These are phyloP conservation scores for Nitzschia inconspicua DNA, from an alignment of 108 stramenopile species.

Conservation along the genomic window DNA sequence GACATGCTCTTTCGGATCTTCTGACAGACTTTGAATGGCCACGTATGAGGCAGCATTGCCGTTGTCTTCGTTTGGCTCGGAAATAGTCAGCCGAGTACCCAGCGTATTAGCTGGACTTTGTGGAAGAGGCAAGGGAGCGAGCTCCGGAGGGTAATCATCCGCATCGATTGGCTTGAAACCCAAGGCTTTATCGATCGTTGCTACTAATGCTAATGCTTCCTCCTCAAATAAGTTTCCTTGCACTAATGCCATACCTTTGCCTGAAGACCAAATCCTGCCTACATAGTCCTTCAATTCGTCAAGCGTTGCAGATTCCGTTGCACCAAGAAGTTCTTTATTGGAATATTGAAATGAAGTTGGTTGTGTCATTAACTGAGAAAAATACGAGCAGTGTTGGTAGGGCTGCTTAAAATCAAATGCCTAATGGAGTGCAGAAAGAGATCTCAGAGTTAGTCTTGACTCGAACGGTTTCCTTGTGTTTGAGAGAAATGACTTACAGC, in stretches of 20 bases:
- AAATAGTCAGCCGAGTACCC: constrained; percentile 45
- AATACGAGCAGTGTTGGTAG: constrained; percentile 72
- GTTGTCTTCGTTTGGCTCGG: constrained; percentile 78
- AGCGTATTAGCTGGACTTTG: constrained; percentile 1
- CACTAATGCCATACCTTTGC: constrained; percentile 71
- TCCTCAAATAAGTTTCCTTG: constrained; percentile 77
- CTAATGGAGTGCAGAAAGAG: no score
- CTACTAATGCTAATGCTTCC: constrained; percentile 67
- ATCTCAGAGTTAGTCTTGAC: no score
- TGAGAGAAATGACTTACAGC: constrained; percentile 8
- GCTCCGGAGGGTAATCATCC: constrained; percentile 54
- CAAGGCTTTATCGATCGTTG: constrained; percentile 57
- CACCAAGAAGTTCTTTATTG: constrained; percentile 47
- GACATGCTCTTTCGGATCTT: constrained; percentile 66
- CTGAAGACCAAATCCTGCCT: constrained; percentile 59
- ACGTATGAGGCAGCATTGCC: constrained; percentile 70
- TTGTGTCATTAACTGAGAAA: constrained; percentile 44
- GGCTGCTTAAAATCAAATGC: constrained; percentile 82
- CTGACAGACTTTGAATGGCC: constrained; percentile 59
- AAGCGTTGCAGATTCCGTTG: constrained; percentile 42
- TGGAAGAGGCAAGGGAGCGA: constrained; percentile 63
- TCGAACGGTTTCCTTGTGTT: background rate
- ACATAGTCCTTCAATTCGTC: constrained; percentile 56
- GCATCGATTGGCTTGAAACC: constrained; percentile 62
- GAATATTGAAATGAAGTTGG: constrained; percentile 59